phyloP scores from a whole-genome alignment of 768 basidiomycete genomes.

The Naematelia aurantialba region DNA sequence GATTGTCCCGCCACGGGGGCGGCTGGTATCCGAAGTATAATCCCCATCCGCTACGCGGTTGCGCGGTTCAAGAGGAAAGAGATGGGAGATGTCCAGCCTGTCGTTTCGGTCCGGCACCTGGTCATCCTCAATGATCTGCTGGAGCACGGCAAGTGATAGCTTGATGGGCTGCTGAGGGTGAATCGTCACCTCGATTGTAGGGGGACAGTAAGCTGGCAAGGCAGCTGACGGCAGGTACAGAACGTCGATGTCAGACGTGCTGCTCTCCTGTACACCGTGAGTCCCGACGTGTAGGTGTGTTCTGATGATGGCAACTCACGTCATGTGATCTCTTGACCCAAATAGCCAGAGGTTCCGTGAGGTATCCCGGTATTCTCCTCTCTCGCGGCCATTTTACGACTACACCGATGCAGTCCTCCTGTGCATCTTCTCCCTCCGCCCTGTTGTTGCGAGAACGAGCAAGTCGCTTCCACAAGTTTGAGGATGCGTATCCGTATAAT shows the following conservation, averaged over 20 bases:
- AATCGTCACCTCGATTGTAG: constrained; percentile 13
- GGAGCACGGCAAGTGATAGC: constrained; percentile 25
- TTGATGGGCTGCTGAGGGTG: constrained; percentile 24
- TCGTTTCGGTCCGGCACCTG: not conserved
- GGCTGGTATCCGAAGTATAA: not conserved
- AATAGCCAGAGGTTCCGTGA: constrained; percentile 14
- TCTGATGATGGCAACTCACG: not conserved
- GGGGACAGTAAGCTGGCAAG: constrained; percentile 19
- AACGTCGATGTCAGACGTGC: not conserved
- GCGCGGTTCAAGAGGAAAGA: not conserved
- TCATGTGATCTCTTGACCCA: constrained; percentile 14
- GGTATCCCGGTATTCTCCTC: constrained; percentile 22
- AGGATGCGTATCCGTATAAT: not conserved
- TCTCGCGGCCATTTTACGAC: constrained; percentile 29
- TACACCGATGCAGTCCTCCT: constrained; percentile 5
- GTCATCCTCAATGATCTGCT: constrained; percentile 14
- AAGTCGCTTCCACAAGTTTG: not conserved
- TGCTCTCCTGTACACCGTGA: not conserved
- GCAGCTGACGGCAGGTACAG: constrained; percentile 28
- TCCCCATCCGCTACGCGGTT: not conserved
- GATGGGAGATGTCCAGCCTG: not conserved
- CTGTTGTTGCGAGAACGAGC: not conserved
- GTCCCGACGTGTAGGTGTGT: not conserved
- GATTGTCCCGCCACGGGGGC: constrained; percentile 7
- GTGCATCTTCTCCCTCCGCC: not conserved